These are phyloP conservation scores for Wickerhamiella allomyrinae DNA, from an alignment of 805 yeast species.

Conservation along the genomic window DNA sequence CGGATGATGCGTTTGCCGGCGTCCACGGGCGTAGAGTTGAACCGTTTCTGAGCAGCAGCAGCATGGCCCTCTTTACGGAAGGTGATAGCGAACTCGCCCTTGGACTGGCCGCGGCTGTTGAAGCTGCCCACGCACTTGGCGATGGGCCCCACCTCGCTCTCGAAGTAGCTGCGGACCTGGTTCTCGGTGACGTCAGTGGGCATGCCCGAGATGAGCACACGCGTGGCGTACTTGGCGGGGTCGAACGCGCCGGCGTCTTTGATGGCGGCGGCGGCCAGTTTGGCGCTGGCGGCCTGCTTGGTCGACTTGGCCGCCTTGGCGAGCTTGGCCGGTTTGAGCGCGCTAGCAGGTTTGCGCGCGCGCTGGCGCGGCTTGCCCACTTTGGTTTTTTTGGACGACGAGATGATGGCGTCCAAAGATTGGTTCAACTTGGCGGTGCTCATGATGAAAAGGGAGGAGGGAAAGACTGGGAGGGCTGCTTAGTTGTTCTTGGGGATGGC, in stretches of 20 bases:
- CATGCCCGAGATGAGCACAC: conserved; percentile 72
- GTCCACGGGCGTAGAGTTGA: conserved; percentile 89
- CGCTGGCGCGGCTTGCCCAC: conserved; percentile 19
- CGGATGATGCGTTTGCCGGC: conserved; percentile 65
- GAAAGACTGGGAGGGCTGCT: background rate
- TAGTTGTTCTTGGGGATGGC: background rate
- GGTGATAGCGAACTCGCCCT: conserved; percentile 79
- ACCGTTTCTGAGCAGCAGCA: conserved; percentile 60
- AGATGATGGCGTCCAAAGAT: conserved; percentile 82
- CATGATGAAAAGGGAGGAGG: background rate
- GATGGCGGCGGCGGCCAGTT: conserved; percentile 18
- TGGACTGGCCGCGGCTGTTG: conserved; percentile 78
- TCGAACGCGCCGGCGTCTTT: conserved; percentile 15
- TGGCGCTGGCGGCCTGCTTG: conserved; percentile 8
- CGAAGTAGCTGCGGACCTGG: conserved; percentile 57
- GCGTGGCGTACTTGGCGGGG: conserved; percentile 34
- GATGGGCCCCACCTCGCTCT: conserved; percentile 77
- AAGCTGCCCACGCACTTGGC: conserved; percentile 55
- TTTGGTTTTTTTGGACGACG: conserved; percentile 4
- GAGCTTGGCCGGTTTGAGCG: conserved; percentile 13
- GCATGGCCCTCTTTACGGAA: conserved; percentile 63
- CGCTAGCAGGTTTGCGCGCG: conserved; percentile 32
- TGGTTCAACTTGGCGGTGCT: conserved; percentile 66
- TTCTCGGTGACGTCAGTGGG: conserved; percentile 20
- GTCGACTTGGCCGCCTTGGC: conserved; percentile 17